Evolutionary conservation across 23 red algal species (phyloP).

Genomic region (Agarophyton chilense): DNA sequence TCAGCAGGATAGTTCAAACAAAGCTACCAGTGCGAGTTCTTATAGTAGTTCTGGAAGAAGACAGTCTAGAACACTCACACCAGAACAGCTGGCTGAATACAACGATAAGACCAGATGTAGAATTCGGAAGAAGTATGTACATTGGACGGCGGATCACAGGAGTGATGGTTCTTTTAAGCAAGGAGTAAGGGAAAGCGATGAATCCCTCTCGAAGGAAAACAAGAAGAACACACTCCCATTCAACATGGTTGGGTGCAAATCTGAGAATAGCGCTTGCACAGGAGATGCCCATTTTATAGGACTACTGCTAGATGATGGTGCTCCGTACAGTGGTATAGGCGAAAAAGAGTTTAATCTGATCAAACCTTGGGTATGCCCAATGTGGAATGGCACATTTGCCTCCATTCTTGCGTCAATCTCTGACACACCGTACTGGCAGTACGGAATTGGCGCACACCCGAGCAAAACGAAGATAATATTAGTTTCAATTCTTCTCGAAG

Average conservation of each 20-base stretch:
- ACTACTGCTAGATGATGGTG: slow-evolving; percentile 17
- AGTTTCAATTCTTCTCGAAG: neutral
- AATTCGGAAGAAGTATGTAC: neutral
- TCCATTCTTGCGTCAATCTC: neutral
- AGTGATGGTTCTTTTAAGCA: neutral
- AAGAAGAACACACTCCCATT: neutral
- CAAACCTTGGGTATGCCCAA: neutral
- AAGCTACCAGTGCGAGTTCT: neutral
- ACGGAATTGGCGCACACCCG: neutral
- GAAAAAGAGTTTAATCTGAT: neutral
- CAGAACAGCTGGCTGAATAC: neutral
- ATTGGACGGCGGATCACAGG: neutral
- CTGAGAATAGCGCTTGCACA: neutral
- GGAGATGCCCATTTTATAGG: neutral
- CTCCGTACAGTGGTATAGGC: slow-evolving; percentile 24
- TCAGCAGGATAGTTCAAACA: too few species aligned
- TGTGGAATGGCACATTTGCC: neutral
- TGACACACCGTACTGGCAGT: slow-evolving; percentile 8
- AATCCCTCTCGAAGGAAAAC: neutral
- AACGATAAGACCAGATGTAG: neutral
- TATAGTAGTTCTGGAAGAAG: neutral
- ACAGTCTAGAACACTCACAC: neutral
- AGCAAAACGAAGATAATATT: neutral
- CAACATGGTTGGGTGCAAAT: neutral
- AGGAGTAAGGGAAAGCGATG: neutral